Base-by-base conservation (phyloP, 208 protist species). In the Herpetomonas samuelpessoai region DNA sequence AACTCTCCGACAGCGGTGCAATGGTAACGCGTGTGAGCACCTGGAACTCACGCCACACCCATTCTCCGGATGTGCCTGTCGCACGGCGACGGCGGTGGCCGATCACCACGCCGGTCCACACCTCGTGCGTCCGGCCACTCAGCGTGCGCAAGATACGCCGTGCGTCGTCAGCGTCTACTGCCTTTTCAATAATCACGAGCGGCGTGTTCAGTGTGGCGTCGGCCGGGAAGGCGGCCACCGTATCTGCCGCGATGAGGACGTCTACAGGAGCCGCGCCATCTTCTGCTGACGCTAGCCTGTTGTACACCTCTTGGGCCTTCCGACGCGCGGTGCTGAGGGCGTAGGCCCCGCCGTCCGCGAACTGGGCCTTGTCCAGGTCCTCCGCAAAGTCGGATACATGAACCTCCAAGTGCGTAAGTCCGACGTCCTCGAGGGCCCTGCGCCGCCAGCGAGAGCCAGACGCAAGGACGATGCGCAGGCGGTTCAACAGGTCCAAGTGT, bases 201-300 rank as follows among this genome's bases (percentile, higher is more conserved):
- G 53, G 57, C 0, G 19, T 6, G 3, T 31, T n/a, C n/a, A n/a
- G n/a, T 6, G 35, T 41, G 6, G 35, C 35, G 35, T 41, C 14
- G 14, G 35, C 29, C 2, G 52, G 58, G n/a, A 76, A 21, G n/a
- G 62, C 49, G 45, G 70, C 68, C 1, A 81, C 62, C 2, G 74
- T 81, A 45, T 81, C 74, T 7, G 69, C 65, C 9, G 69, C 69
- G 35, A 81, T 72, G 31, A 81, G 56, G 46, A 81, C 49, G 26
- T 76, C 74, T 27, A 74, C 64, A 2, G 68, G 57, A 6, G 30
- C 24, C 38, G 21, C 9, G 12, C 18, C 27, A 21, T 45, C 38
- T 12, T 9, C 46, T 3, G 2, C 9, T 41, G 35, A 28, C 24
- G 57, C 49, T 38, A 62, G 22, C 18, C 65, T 56, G 21, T 19